Base-by-base conservation (phyloP, 2,329 filamentous ascomycete species). In the Aspergillus tubingensis region DNA sequence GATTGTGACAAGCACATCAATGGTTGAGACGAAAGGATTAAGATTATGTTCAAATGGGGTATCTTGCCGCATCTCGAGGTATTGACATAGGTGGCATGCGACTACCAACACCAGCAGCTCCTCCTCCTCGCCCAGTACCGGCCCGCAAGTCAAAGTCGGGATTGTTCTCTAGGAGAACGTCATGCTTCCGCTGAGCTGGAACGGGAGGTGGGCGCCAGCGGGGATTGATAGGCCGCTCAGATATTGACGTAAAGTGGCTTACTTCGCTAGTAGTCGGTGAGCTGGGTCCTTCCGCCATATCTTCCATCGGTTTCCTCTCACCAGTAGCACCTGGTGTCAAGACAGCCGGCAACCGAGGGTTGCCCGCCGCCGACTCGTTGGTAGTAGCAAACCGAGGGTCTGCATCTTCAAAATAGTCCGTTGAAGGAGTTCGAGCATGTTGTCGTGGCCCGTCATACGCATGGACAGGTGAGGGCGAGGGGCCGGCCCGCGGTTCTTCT, bases 161-260 rank as follows among this genome's bases (percentile, higher is more conserved):
- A 70, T 96, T 96, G 48, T 82, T 87, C 69, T 88, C 87, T 61
- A 96, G 81, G 41, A 96, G 79, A 53, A 92, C 83, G 67, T 96
- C 91, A 67, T 89, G 86, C 62, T 85, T 85, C 68, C 86, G 80
- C 70, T 82, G 83, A 15, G 51, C 55, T 11, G 66, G 66, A 39
- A 79, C 71, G 70, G 79, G 67, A 67, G 77, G 65, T 75, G 81
- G 67, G 69, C 80, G 86, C 93, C 94, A 97, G 62, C 88, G 88
- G 6, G 93, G 94, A 74, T 97, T 97, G 57, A 97, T 81, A 1
- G 91, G 90, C 36, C 94, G 86, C 76, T 97, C 92, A 0, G 90
- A 94, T 49, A 98, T 89, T 10, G 91, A 95, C 1, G 94, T 97
- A 77, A 96, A 97, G 68, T 90, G 91, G 49, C 88, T 94, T 23